Evolutionary conservation across 495 filamentous ascomycete genomes (phyloP).

Genomic region (Oidiodendron maius): DNA sequence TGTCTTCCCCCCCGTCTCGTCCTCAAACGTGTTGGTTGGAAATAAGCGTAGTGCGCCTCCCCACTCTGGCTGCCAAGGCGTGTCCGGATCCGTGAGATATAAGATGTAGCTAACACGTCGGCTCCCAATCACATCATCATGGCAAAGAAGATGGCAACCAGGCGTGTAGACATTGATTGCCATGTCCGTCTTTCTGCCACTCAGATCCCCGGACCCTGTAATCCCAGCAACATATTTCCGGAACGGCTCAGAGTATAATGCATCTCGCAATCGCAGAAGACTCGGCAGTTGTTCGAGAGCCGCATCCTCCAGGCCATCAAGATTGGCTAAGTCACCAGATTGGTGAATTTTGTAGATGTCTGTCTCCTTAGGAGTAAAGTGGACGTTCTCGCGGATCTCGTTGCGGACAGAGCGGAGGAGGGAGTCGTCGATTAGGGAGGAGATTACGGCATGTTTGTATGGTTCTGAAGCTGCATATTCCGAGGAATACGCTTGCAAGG

Average conservation of each 20-base stretch:
- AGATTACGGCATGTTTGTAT: constrained; percentile 90
- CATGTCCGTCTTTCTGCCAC: constrained; percentile 97
- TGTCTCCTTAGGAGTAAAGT: constrained; percentile 97
- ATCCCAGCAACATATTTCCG: constrained; percentile 80
- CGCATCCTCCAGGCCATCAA: constrained; percentile 83
- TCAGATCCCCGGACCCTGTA: constrained; percentile 78
- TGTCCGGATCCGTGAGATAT: constrained; percentile 90
- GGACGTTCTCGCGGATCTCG: constrained; percentile 83
- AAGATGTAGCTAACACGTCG: constrained; percentile 93
- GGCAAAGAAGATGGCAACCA: constrained; percentile 90
- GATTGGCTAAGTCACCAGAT: constrained; percentile 93
- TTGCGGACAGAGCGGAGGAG: constrained; percentile 81
- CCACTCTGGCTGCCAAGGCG: constrained; percentile 88
- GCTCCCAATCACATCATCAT: constrained; percentile 97
- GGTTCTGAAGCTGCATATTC: constrained; percentile 69
- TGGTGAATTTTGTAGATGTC: constrained; percentile 99
- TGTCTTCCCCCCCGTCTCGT: constrained; percentile 61
- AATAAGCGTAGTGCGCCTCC: constrained; percentile 88
- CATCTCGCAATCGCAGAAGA: constrained; percentile 80
- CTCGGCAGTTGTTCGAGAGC: constrained; percentile 79
- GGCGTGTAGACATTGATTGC: constrained; percentile 98
- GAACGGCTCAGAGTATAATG: constrained; percentile 85
- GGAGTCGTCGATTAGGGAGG: constrained; percentile 63
- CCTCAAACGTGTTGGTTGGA: constrained; percentile 59
- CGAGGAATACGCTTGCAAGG: constrained; percentile 60